Evolutionary conservation across 768 basidiomycete genomes (phyloP).

Genomic region (Mycena galopus): DNA sequence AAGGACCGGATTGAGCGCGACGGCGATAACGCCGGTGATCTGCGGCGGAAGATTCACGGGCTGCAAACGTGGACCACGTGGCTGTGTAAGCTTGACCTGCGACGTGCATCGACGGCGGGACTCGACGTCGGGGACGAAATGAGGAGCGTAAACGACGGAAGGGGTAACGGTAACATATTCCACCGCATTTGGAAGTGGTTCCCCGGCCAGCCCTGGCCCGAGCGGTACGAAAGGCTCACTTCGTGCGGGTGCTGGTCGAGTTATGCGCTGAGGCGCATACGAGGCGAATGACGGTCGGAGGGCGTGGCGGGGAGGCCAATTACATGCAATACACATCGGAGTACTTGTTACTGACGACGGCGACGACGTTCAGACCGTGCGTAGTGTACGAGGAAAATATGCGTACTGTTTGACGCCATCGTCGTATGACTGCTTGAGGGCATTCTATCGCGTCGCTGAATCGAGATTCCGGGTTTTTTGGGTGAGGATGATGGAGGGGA

Average conservation of each 20-base stretch:
- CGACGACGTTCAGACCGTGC: neutral
- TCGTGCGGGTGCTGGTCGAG: no score
- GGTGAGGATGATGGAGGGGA: neutral
- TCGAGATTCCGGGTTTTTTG: neutral
- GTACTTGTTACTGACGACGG: neutral
- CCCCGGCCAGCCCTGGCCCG: no score
- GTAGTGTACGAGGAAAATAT: neutral
- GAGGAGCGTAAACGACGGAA: neutral
- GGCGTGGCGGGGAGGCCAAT: neutral
- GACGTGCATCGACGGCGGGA: neutral
- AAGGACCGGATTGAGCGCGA: slow-evolving; percentile 10
- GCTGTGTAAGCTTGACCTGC: neutral
- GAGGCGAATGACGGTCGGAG: neutral
- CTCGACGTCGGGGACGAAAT: neutral
- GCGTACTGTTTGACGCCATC: slow-evolving; percentile 1
- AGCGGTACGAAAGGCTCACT: no score
- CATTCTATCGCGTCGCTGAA: neutral
- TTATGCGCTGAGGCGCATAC: neutral
- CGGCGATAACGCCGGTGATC: neutral
- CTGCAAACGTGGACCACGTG: neutral
- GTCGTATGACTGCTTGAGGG: neutral
- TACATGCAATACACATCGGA: no score
- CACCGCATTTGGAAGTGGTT: no score
- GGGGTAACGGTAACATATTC: no score
- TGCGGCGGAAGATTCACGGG: slow-evolving; percentile 13